Percentiles rank a stretch among this genome's conserved stretches.
phyloP scores from a whole-genome alignment of 1,284 basidiomycete genomes.

The Ustilago bromivora region DNA sequence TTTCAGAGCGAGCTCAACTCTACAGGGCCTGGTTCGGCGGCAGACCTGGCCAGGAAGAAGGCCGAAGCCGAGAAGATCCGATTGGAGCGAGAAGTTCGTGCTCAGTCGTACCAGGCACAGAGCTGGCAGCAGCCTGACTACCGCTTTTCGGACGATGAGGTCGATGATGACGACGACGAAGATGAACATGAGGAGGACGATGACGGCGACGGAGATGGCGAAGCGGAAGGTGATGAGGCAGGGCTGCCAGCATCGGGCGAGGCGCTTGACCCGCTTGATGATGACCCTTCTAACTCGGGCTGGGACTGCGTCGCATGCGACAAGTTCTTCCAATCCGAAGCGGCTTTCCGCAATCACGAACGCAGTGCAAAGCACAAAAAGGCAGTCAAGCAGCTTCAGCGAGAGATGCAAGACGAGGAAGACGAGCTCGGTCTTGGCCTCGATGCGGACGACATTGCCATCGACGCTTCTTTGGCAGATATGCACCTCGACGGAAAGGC shows the following conservation, averaged over 20 bases:
- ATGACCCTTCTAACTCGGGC: slow-evolving; percentile 40
- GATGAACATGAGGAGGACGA: slow-evolving; percentile 27
- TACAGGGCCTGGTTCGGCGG: slow-evolving; percentile 74
- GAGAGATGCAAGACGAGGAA: slow-evolving; percentile 82
- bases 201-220: slow-evolving; percentile 18
- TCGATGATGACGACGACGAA: slow-evolving; percentile 17
- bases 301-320: slow-evolving; percentile 97
- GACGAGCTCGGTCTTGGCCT: slow-evolving; percentile 74
- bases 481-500: slow-evolving; percentile 23
- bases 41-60: slow-evolving; percentile 74
- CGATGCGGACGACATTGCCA: slow-evolving; percentile 36
- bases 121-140: slow-evolving; percentile 61
- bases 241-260: slow-evolving; percentile 16
- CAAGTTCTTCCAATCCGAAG: slow-evolving; percentile 90
- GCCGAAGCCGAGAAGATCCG: slow-evolving; percentile 62
- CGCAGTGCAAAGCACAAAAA: slow-evolving; percentile 94
- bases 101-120: slow-evolving; percentile 74
- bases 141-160: slow-evolving; percentile 56
- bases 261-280: slow-evolving; percentile 18
- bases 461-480: slow-evolving; percentile 38
- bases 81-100: slow-evolving; percentile 73
- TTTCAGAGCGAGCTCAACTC: slow-evolving; percentile 73
- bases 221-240: slow-evolving; percentile 17
- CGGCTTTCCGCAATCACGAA: slow-evolving; percentile 96
- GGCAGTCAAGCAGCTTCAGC: slow-evolving; percentile 73